Percentiles rank a stretch among this genome's conserved stretches.
Conservation (phyloP, 1,139 yeast species). For the Hyphopichia buzzinii region DNA sequence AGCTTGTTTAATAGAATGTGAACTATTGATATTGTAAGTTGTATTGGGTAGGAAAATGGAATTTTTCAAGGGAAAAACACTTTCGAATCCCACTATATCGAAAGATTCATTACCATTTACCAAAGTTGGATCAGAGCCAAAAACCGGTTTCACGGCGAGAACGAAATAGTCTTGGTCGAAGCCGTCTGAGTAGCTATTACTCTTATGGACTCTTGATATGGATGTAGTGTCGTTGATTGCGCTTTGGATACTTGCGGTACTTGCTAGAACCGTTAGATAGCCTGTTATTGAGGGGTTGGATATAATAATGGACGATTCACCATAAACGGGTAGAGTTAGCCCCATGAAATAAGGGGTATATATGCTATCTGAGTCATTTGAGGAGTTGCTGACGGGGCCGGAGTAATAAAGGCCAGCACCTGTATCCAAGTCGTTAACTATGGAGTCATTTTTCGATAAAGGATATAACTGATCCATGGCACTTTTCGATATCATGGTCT, state of each 20-base stretch:
- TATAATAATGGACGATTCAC: conserved; percentile 69
- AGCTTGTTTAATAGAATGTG: conserved; percentile 42
- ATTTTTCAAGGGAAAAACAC: conserved; percentile 32
- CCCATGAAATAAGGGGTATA: conserved; percentile 44
- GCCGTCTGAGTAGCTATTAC: conserved; percentile 2
- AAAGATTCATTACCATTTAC: conserved; percentile 3
- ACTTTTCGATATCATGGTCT: conserved; percentile 24
- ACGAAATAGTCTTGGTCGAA: conserved; percentile 27
- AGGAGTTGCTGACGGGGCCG: conserved; percentile 56
- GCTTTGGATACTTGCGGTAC: conserved; percentile 50
- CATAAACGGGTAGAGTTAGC: conserved; percentile 65
- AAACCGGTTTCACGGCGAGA: conserved; percentile 33
- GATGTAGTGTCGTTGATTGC: conserved; percentile 52
- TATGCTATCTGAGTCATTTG: conserved; percentile 19
- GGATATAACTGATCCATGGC: conserved; percentile 51
- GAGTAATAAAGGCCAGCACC: conserved; percentile 45
- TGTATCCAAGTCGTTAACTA: conserved; percentile 37
- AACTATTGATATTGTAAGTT: conserved; percentile 26
- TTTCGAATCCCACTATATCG: conserved; percentile 31
- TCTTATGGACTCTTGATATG: conserved; percentile 1
- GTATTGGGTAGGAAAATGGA: conserved; percentile 17
- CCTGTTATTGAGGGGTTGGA: conserved; percentile 64
- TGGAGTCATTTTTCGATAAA: conserved; percentile 39
- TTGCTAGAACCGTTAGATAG: conserved; percentile 63
- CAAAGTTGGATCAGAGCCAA: conserved; percentile 11